Conservation (phyloP, 1,284 basidiomycete species). For the Rhodotorula sp. region DNA sequence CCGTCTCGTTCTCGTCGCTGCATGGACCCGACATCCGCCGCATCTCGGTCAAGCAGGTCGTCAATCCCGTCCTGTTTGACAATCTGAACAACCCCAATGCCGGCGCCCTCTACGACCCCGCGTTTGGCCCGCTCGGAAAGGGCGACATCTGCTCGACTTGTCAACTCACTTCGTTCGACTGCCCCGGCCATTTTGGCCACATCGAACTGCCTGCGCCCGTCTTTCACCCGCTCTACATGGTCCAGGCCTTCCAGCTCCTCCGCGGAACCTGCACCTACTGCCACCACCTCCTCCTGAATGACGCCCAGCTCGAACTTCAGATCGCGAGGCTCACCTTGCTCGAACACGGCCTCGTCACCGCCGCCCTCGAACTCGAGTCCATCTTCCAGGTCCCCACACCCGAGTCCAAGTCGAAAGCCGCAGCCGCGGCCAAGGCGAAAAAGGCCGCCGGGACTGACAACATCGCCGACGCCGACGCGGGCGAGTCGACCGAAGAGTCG, state of each 20-base stretch:
- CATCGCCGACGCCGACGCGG: conserved; percentile 49
- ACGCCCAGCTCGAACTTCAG: conserved; percentile 75
- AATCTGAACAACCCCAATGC: conserved; percentile 87
- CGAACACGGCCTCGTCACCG: conserved; percentile 82
- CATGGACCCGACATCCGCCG: conserved; percentile 83
- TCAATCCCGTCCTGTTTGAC: conserved; percentile 90
- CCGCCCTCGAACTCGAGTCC: conserved; percentile 72
- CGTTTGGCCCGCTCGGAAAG: conserved; percentile 82
- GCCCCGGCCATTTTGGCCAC: conserved; percentile 99
- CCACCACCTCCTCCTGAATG: conserved; percentile 82
- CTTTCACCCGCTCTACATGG: conserved; percentile 96
- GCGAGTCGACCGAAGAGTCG: conserved; percentile 52
- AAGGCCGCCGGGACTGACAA: conserved; percentile 48
- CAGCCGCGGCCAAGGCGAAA: conserved; percentile 40
- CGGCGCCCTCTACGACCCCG: conserved; percentile 93
- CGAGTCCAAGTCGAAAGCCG: conserved; percentile 24
- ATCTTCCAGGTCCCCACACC: conserved; percentile 48
- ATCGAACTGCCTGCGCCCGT: conserved; percentile 94
- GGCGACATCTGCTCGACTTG: conserved; percentile 96
- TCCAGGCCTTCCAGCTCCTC: conserved; percentile 82
- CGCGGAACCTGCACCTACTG: conserved; percentile 93
- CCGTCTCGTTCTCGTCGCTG: conserved; percentile 92
- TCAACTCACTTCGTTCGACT: conserved; percentile 83
- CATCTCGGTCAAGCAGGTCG: conserved; percentile 95
- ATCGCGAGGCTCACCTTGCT: conserved; percentile 83